A percentile compares a stretch with the other conserved stretches of the same genome.
These are phyloP conservation scores for Fusarium sp. DNA, from an alignment of 2,329 filamentous ascomycete genomes.

Conservation along the genomic window DNA sequence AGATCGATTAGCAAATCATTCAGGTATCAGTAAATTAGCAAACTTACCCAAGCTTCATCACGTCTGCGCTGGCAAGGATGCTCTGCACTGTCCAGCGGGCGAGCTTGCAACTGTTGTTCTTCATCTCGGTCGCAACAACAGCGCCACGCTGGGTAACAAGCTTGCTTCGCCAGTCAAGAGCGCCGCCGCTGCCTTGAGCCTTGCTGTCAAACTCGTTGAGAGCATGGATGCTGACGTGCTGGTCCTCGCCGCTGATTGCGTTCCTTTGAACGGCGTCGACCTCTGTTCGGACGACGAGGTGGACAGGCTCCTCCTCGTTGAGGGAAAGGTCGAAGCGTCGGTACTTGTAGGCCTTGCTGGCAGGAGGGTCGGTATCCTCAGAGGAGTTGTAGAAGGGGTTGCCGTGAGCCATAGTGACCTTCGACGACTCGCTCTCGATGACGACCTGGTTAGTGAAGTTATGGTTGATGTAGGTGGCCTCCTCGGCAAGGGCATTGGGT, in stretches of 20 bases:
- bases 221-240: slow-evolving; percentile 90
- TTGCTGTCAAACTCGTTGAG: slow-evolving; percentile 99
- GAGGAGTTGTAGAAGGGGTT: slow-evolving; percentile 98
- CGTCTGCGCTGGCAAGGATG: slow-evolving; percentile 95
- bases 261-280: slow-evolving; percentile 96
- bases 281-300: slow-evolving; percentile 93
- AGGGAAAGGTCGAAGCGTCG: slow-evolving; percentile 94
- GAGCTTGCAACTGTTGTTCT: slow-evolving; percentile 99
- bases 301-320: slow-evolving; percentile 91
- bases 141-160: slow-evolving; percentile 93
- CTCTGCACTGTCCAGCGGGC: slow-evolving; percentile 97
- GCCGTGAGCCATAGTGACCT: slow-evolving; percentile 83
- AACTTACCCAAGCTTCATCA: slow-evolving; percentile 94
- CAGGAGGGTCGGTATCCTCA: slow-evolving; percentile 91
- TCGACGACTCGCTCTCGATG: slow-evolving; percentile 77
- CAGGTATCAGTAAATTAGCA: not conserved
- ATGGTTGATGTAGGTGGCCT: slow-evolving; percentile 99
- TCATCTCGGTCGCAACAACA: slow-evolving; percentile 99
- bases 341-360: slow-evolving; percentile 98
- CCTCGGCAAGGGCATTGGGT: slow-evolving; percentile 89
- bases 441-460: slow-evolving; percentile 98
- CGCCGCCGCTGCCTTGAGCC: slow-evolving; percentile 92
- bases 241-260: slow-evolving; percentile 88
- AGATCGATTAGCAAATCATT: slow-evolving; percentile 23
- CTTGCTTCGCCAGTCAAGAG: slow-evolving; percentile 96